Evolutionary conservation across 2,329 filamentous ascomycete genomes (phyloP), one percentile per base, ranked within the genome.

Genomic region (Thermoascus crustaceus): DNA sequence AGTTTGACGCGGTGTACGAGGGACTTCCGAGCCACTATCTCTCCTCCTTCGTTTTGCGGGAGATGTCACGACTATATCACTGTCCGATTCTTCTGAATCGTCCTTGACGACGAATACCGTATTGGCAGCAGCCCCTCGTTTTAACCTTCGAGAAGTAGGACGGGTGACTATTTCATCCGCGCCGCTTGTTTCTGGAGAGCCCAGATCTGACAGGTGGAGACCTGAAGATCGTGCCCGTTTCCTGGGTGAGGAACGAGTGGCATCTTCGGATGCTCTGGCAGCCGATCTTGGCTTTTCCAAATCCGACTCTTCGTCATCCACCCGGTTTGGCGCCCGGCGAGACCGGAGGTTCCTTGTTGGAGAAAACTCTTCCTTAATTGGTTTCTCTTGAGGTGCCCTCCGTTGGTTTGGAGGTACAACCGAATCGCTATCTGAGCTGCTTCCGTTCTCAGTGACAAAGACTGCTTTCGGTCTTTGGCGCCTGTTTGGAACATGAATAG

Each of bases 101-200:
- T 50, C 48, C 7, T 52, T 41, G 7, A 53, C 38, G n/a, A 55
- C 34, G 13, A 57, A 46, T 2, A 48, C 45, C n/a, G 47, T 38
- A 25, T 39, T 48, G 14, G 39, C 37, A 7, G 49, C 47, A n/a
- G 45, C 43, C n/a, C 49, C 44, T 36, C 53, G 42, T 40, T 55
- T 53, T 17, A 57, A 35, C 38, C 55, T 55, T 34, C 47, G 48
- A 34, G 44, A 44, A 24, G 35, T 32, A 18, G 54, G 44, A 10
- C 44, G 43, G 20, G 43, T 36, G 4, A 43, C 42, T 19, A 54
- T 37, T 22, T 56, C 52, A 10, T 54, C 52, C 10, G 47, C 55
- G 32, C 50, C 54, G 21, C 53, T 61, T 17, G 48, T 46, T 36
- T 53, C 53, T 19, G 51, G 30, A 13, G 48, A 49, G 6, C 44